Base-by-base conservation (phyloP, 2,329 filamentous ascomycete species). In the Colletotrichum salicis region DNA sequence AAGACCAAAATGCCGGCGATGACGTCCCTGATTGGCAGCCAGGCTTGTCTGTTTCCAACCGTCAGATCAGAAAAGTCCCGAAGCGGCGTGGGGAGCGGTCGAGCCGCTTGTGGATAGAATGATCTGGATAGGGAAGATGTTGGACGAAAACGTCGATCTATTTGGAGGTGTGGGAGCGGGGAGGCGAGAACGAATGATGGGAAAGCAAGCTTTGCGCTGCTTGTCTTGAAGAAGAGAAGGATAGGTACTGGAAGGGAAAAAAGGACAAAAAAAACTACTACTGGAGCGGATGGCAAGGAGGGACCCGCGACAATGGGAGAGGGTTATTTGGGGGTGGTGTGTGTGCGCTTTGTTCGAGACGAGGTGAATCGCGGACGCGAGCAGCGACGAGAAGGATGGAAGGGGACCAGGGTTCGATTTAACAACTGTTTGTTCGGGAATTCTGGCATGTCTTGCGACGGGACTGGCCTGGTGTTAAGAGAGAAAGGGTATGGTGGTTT, bases 101-200 rank as follows among this genome's bases (percentile, higher is more conserved):
- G 58, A 68, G 64, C 64, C 64, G 64, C 64, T 71, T 67, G 68
- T 67, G 64, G 68, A 55, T 62, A 48, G 31, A 62, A 48, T 27
- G 59, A 19, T 33, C 58, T 58, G 52, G 56, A 68, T 54, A 41
- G 55, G 58, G 68, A 63, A 62, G 51, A 67, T 52, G 64, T 62
- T 71, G 64, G 51, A 67, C 64, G 68, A 63, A 71, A 71, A 68
- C 68, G 68, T 67, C 68, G 57, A 62, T 63, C 51, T 48, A 8
- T 48, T 22, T 24, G 64, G 68, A 57, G 64, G 57, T 57, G 37
- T 57, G 57, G 52, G 35, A 57, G 41, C 41, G 61, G 64, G 35
- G 63, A 48, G 35, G 64, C 57, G 64, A 68, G 45, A 54, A 62
- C 29, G 57, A 67, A 62, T 59, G 41, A 52, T 27, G 15, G 45